These are phyloP conservation scores for Blastobotrys peoriensis DNA, from an alignment of 805 yeast genomes.

Conservation along the genomic window DNA sequence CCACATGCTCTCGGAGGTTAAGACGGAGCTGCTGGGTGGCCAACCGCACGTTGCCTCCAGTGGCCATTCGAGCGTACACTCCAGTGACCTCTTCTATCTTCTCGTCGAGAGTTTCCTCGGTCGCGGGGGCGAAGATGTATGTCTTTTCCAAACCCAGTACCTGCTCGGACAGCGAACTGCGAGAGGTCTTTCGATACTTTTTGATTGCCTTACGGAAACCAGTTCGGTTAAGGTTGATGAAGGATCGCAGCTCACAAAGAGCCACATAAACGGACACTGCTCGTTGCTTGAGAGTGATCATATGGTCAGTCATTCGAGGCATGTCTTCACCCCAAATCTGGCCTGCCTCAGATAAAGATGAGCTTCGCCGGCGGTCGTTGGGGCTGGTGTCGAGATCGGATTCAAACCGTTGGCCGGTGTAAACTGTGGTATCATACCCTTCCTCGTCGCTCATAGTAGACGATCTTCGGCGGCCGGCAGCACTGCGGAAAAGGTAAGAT, in stretches of 20 bases:
- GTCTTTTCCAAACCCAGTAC: constrained; percentile 40
- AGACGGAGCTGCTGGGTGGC: constrained; percentile 47
- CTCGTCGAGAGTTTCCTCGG: constrained; percentile 44
- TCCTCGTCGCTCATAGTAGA: background rate
- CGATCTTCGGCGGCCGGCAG: background rate
- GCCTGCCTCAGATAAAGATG: background rate
- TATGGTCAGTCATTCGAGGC: constrained; percentile 35
- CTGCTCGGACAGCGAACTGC: constrained; percentile 45
- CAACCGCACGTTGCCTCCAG: constrained; percentile 33
- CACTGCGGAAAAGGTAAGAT: constrained; percentile 7
- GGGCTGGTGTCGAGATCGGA: background rate
- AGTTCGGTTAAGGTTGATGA: constrained; percentile 73
- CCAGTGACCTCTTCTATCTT: constrained; percentile 49
- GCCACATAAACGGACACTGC: constrained; percentile 61
- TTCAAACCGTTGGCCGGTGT: background rate
- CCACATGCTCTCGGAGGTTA: constrained; percentile 82
- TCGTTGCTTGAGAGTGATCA: constrained; percentile 58
- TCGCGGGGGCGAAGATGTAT: constrained; percentile 47
- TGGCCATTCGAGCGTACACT: constrained; percentile 48
- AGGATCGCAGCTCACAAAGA: constrained; percentile 77
- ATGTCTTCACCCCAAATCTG: background rate
- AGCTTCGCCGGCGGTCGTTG: background rate
- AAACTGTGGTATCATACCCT: background rate
- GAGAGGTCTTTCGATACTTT: constrained; percentile 82
- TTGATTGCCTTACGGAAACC: constrained; percentile 88